Conservation (phyloP, 2,329 filamentous ascomycete species). For the Penicillium sp. region DNA sequence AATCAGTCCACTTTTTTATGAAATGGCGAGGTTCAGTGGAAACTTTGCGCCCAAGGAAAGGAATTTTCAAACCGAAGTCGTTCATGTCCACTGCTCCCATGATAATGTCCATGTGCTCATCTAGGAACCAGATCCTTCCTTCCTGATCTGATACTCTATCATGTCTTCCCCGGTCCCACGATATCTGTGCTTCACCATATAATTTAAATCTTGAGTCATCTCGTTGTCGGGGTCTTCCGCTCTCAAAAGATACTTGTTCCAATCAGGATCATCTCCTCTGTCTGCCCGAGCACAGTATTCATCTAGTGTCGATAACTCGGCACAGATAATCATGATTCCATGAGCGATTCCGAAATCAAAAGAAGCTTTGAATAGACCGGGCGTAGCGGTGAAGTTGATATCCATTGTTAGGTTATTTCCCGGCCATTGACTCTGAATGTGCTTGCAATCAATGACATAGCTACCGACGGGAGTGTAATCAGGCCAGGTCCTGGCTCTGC, state of each 20-base stretch:
- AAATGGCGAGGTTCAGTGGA: conserved; percentile 9
- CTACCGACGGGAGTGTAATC: neutral
- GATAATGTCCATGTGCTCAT: neutral
- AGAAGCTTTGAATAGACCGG: neutral
- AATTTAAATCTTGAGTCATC: too few species aligned
- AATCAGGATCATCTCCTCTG: neutral
- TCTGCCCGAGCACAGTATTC: neutral
- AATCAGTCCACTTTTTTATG: conserved; percentile 13
- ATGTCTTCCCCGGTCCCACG: neutral
- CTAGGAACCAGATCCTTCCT: neutral
- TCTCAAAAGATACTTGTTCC: too few species aligned
- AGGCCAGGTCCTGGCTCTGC: too few species aligned
- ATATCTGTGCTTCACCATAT: neutral
- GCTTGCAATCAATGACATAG: neutral
- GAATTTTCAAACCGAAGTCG: neutral
- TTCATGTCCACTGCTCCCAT: neutral
- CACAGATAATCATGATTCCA: neutral
- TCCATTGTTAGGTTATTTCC: neutral
- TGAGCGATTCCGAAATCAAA: neutral
- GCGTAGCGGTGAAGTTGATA: neutral
- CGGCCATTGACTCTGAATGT: neutral
- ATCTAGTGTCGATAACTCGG: neutral
- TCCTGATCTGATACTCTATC: neutral
- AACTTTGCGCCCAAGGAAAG: neutral
- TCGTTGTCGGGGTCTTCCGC: too few species aligned